Conservation (phyloP, 768 basidiomycete species). For the Crassisporium funariophilum region DNA sequence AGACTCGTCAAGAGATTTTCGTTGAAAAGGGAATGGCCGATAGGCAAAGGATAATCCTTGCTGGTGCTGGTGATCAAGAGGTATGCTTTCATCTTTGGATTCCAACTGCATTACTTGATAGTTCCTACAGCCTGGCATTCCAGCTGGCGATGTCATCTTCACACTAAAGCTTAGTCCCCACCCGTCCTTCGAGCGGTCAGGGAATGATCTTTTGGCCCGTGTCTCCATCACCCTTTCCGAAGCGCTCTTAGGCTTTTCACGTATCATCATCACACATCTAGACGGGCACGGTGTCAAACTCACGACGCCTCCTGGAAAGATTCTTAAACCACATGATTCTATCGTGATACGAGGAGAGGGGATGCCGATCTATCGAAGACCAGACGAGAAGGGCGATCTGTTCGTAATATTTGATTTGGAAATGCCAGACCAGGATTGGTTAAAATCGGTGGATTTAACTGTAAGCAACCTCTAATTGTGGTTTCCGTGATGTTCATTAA, state of each 20-base stretch:
- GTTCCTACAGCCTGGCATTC: constrained; percentile 68
- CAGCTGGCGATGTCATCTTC: constrained; percentile 92
- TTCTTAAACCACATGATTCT: constrained; percentile 73
- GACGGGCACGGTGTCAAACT: constrained; percentile 92
- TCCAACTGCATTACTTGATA: not conserved
- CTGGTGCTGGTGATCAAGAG: constrained; percentile 92
- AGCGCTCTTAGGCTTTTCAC: constrained; percentile 91
- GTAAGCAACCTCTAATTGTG: constrained; percentile 35
- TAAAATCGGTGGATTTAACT: constrained; percentile 59
- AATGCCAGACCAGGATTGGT: constrained; percentile 85
- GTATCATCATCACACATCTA: constrained; percentile 87
- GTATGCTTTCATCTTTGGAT: constrained; percentile 37
- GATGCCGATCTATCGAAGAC: constrained; percentile 77
- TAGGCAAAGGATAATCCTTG: constrained; percentile 80
- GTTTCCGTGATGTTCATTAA: not conserved
- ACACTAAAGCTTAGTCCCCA: constrained; percentile 70
- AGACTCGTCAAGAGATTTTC: constrained; percentile 84
- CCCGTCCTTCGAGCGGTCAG: constrained; percentile 80
- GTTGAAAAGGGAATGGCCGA: constrained; percentile 88
- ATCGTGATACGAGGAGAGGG: constrained; percentile 84
- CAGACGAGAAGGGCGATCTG: constrained; percentile 75
- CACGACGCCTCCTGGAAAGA: constrained; percentile 70
- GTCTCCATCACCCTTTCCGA: constrained; percentile 91
- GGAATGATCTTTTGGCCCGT: constrained; percentile 76
- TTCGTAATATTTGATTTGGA: constrained; percentile 84